A percentile compares a stretch with the other conserved stretches of the same genome.
Conservation (phyloP, 768 basidiomycete species). For the Suillus hirtellus region DNA sequence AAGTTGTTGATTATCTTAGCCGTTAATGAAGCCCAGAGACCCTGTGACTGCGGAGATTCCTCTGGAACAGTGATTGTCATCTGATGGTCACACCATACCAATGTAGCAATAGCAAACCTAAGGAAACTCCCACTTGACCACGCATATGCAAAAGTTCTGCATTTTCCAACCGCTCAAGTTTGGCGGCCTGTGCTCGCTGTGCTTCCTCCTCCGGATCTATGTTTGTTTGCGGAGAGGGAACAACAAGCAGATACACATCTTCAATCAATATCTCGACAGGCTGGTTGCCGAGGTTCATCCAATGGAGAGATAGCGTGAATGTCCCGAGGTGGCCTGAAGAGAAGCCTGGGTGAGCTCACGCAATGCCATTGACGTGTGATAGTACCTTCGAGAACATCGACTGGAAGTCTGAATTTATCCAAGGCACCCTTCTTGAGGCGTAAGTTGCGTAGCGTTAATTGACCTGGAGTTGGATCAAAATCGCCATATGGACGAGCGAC, state of each 20-base stretch:
- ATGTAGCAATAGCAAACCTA: constrained; percentile 38
- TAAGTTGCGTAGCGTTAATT: constrained; percentile 75
- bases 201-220: constrained; percentile 85
- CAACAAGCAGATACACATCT: constrained; percentile 92
- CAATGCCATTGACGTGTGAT: neutral
- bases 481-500: constrained; percentile 5
- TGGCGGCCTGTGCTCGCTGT: constrained; percentile 75
- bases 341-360: constrained; percentile 3
- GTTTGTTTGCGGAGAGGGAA: constrained; percentile 70
- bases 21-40: constrained; percentile 78
- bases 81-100: neutral
- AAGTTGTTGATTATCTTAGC: constrained; percentile 94
- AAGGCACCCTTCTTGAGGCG: constrained; percentile 90
- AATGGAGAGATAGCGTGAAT: constrained; percentile 83
- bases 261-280: constrained; percentile 91
- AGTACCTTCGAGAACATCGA: constrained; percentile 91
- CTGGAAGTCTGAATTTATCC: constrained; percentile 92
- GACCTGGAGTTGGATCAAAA: constrained; percentile 46
- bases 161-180: constrained; percentile 84
- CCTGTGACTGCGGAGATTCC: constrained; percentile 74
- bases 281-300: constrained; percentile 86
- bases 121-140: constrained; percentile 50
- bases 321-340: constrained; percentile 77
- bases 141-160: constrained; percentile 81
- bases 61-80: constrained; percentile 30